These are phyloP conservation scores for Diplodia corticola DNA, from an alignment of 2,329 filamentous ascomycete genomes.

Conservation along the genomic window DNA sequence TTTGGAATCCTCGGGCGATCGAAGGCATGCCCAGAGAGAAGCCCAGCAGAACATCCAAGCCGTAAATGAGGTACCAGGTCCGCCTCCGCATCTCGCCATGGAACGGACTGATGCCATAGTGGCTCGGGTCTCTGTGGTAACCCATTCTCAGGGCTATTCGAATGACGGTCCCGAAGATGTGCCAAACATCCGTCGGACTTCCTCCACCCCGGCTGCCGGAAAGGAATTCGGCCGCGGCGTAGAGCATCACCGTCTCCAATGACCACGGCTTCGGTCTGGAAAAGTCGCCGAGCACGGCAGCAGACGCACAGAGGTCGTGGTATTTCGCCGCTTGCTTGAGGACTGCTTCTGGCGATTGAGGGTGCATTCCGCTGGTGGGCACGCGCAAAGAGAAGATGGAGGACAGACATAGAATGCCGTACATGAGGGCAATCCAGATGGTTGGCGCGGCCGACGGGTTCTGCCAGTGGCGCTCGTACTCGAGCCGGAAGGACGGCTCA, in stretches of 20 bases:
- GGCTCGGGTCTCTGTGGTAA: constrained; percentile 49
- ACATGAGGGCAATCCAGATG: constrained; percentile 52
- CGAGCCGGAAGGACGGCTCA: constrained; percentile 20
- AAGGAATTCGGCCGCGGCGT: constrained; percentile 27
- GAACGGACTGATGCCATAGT: constrained; percentile 46
- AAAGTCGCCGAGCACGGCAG: constrained; percentile 36
- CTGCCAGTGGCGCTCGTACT: constrained; percentile 51
- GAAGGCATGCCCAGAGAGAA: constrained; percentile 52
- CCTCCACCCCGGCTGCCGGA: constrained; percentile 35
- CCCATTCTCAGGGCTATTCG: constrained; percentile 46
- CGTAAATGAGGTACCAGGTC: constrained; percentile 46
- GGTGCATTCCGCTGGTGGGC: background rate
- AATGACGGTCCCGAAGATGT: constrained; percentile 44
- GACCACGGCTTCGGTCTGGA: constrained; percentile 32
- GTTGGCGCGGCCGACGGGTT: constrained; percentile 39
- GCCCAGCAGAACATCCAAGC: constrained; percentile 49
- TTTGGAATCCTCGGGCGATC: constrained; percentile 46
- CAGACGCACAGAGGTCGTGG: constrained; percentile 32
- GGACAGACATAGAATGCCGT: constrained; percentile 49
- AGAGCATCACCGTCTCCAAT: constrained; percentile 30
- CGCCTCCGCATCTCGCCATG: constrained; percentile 50
- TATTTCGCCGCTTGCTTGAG: constrained; percentile 31
- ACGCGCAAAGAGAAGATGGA: constrained; percentile 32
- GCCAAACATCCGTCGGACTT: constrained; percentile 40
- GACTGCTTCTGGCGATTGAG: constrained; percentile 1